Conservation (phyloP, 345 rosid species). For the Pistacia integerrima region DNA sequence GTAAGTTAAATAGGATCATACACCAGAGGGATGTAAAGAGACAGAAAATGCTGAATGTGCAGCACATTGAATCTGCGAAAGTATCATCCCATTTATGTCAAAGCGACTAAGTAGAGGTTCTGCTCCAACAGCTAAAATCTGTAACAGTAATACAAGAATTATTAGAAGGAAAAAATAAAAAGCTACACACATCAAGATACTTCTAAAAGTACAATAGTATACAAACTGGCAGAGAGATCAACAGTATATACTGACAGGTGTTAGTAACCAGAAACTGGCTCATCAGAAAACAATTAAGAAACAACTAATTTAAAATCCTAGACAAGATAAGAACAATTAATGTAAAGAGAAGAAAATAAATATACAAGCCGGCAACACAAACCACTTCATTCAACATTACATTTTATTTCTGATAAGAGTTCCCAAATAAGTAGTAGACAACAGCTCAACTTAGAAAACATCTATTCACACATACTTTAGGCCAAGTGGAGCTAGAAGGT, state of each 20-base stretch:
- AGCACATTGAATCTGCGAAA: conserved; percentile 85
- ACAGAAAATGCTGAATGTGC: conserved; percentile 80
- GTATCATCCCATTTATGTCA: conserved; percentile 69
- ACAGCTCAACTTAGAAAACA: conserved; percentile 5
- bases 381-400: too few relatives aligned
- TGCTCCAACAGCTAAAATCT: conserved; percentile 90
- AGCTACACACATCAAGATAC: not conserved
- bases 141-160: conserved; percentile 27
- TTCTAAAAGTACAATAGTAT: not conserved
- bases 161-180: not conserved
- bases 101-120: conserved; percentile 74
- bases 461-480: not conserved
- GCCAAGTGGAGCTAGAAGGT: not conserved
- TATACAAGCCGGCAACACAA: not conserved
- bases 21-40: conserved; percentile 77
- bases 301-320: not conserved
- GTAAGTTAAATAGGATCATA: conserved; percentile 32
- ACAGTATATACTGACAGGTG: not conserved
- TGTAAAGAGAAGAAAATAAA: not conserved
- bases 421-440: not conserved
- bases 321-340: not conserved
- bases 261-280: not conserved
- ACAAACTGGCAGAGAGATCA: not conserved
- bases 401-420: not conserved
- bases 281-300: not conserved